Evolutionary conservation across 164 flowering plant species (phyloP).

Genomic region (Tetracentron sinense): DNA sequence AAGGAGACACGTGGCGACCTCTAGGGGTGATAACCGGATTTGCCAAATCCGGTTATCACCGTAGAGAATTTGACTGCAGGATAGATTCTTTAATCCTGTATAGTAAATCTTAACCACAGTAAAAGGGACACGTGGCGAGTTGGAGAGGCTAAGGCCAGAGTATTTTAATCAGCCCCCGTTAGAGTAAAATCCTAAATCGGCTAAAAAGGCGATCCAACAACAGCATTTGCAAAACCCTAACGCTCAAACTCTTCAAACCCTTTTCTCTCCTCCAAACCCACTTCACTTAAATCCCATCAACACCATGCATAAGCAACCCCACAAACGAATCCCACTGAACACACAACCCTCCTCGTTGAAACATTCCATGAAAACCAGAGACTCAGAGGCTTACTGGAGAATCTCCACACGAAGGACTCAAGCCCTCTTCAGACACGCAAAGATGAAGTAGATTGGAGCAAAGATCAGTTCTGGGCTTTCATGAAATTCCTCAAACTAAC

Average conservation of each 20-base stretch:
- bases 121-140: too few species aligned
- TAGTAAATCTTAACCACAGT: too few species aligned
- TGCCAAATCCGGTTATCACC: too few species aligned
- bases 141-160: too few species aligned
- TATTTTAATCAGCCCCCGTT: too few species aligned
- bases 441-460: conserved; percentile 58
- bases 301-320: conserved; percentile 5
- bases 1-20: too few species aligned
- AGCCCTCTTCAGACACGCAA: conserved; percentile 37
- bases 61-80: too few species aligned
- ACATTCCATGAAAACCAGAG: conserved; percentile 29
- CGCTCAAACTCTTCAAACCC: background rate
- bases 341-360: conserved; percentile 32
- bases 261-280: conserved; percentile 1
- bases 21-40: too few species aligned
- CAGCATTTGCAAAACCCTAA: background rate
- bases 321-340: conserved; percentile 13
- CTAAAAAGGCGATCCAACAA: background rate
- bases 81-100: too few species aligned
- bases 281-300: conserved; percentile 1
- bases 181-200: background rate
- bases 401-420: conserved; percentile 25
- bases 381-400: conserved; percentile 30
- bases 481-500: conserved; percentile 35
- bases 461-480: conserved; percentile 53